Percentiles rank a stretch among this genome's conserved stretches.
Conservation (phyloP, 1,139 yeast species). For the Taphrina deformans region DNA sequence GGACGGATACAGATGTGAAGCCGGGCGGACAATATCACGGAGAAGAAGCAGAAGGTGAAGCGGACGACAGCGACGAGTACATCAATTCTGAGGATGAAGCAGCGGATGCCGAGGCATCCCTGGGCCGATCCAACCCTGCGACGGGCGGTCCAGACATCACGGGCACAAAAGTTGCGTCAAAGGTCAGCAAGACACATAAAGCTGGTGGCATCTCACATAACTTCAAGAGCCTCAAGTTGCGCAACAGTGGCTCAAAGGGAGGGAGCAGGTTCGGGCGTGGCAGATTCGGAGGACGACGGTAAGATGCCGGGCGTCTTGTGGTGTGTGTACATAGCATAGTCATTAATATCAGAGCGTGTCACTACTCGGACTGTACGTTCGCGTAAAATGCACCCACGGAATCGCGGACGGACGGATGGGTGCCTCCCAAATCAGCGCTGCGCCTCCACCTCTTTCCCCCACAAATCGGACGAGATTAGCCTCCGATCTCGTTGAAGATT, state of each 20-base stretch:
- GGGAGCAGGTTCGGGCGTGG: conserved; percentile 32
- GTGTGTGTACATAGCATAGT: neutral
- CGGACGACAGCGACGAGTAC: conserved; percentile 29
- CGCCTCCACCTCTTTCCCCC: too few species aligned
- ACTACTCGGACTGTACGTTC: too few species aligned
- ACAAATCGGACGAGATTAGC: too few species aligned
- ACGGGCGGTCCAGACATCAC: neutral
- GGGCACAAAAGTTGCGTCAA: neutral
- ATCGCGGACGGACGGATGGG: too few species aligned
- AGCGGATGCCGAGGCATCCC: conserved; percentile 5
- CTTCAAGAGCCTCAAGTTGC: conserved; percentile 29
- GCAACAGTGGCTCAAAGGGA: conserved; percentile 28
- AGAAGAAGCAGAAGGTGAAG: neutral
- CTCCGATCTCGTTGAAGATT: too few species aligned
- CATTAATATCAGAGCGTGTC: neutral
- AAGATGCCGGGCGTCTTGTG: neutral
- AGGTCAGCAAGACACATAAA: neutral
- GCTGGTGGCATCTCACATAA: conserved; percentile 15
- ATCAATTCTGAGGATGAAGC: conserved; percentile 22
- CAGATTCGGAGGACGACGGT: conserved; percentile 18
- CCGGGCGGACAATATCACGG: neutral
- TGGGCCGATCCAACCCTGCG: neutral
- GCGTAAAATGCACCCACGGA: too few species aligned
- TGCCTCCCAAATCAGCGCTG: too few species aligned
- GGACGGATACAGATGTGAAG: neutral